Conservation (phyloP, 441 rosid species). For the Croton laevigatus region DNA sequence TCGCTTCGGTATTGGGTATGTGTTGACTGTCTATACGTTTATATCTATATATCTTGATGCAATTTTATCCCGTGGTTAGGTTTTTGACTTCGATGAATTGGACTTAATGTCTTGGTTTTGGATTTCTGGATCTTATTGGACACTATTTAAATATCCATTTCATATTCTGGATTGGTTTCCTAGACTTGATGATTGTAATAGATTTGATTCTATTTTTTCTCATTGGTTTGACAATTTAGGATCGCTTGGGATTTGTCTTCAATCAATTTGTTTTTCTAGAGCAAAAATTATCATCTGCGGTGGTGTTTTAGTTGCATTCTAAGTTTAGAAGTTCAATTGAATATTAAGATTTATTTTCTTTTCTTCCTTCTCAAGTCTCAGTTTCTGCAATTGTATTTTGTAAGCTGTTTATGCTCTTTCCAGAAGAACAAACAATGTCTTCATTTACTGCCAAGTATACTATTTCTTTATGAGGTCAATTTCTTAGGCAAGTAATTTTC, state of each 20-base stretch:
- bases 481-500: neutral
- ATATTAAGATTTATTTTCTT: neutral
- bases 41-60: neutral
- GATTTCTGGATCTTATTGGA: slow-evolving; percentile 13
- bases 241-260: neutral
- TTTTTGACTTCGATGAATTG: slow-evolving; percentile 9
- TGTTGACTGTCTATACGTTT: neutral
- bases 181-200: neutral
- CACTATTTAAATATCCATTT: slow-evolving; percentile 11
- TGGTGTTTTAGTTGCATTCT: neutral
- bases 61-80: slow-evolving; percentile 8
- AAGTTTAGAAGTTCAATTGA: neutral
- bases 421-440: too few species aligned
- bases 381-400: neutral
- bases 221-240: neutral
- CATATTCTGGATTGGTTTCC: slow-evolving; percentile 9
- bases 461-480: neutral
- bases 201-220: neutral
- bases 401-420: neutral
- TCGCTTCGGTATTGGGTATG: slow-evolving; percentile 88
- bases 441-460: neutral
- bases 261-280: neutral
- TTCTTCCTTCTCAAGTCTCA: neutral
- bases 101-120: neutral
- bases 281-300: neutral